A percentile compares a stretch with the other conserved stretches of the same genome.
Conservation (phyloP, 2,329 filamentous ascomycete species). For the Aspergillus felis region DNA sequence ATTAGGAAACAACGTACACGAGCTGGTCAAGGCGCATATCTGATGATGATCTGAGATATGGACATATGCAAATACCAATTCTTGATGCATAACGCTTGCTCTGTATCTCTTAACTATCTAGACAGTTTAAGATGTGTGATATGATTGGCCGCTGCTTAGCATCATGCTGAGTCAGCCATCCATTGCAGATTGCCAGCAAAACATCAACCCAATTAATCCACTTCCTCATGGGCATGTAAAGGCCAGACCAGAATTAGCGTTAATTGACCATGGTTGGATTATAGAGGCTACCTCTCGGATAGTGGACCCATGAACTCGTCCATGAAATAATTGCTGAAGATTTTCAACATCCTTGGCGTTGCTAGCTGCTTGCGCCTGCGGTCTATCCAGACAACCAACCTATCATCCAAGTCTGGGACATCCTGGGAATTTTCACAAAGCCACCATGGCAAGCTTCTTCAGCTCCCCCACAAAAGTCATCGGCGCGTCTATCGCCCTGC, state of each 20-base stretch:
- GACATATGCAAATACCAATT: not conserved
- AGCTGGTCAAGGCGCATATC: not conserved
- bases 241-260: not conserved
- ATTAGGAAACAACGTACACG: not conserved
- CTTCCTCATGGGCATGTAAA: not conserved
- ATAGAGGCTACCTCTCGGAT: not conserved
- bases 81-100: not conserved
- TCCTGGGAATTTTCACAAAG: too few species aligned
- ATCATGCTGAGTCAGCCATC: slow-evolving; percentile 3
- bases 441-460: slow-evolving; percentile 25
- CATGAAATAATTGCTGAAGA: not conserved
- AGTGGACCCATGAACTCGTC: not conserved
- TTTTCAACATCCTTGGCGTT: not conserved
- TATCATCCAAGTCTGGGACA: not conserved
- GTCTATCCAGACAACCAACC: slow-evolving; percentile 8
- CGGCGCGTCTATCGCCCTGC: slow-evolving; percentile 54
- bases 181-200: not conserved
- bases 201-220: not conserved
- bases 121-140: not conserved
- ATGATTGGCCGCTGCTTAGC: not conserved
- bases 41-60: not conserved
- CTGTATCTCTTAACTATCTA: too few species aligned
- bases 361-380: too few species aligned
- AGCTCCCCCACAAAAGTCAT: slow-evolving; percentile 33
- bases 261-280: not conserved